Evolutionary conservation across 352 stramenopile species (phyloP).

Genomic region (Pythium rhizo-oryzae): DNA sequence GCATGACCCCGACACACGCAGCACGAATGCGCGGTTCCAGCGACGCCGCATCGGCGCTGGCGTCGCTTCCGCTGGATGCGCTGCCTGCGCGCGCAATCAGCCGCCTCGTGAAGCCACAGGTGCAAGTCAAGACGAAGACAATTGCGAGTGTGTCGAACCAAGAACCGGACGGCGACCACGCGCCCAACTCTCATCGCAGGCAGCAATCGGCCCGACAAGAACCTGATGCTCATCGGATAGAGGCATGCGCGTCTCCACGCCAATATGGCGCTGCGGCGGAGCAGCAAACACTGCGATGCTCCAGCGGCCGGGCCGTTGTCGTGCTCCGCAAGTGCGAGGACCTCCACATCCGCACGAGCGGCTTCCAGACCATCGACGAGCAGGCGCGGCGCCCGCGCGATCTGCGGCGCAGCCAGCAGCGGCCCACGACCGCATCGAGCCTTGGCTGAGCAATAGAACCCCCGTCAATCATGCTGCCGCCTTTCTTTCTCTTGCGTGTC

Average conservation of each 20-base stretch:
- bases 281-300: constrained; percentile 1
- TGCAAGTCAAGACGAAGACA: neutral
- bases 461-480: neutral
- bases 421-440: neutral
- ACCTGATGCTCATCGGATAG: constrained; percentile 7
- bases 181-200: neutral
- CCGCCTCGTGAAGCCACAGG: constrained; percentile 21
- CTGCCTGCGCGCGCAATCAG: constrained; percentile 3
- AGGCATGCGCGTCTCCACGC: neutral
- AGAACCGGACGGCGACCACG: neutral
- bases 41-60: neutral
- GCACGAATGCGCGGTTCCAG: neutral
- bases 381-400: constrained; percentile 35
- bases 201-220: constrained; percentile 1
- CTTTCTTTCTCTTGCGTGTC: neutral
- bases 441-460: neutral
- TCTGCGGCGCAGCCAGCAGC: constrained; percentile 15
- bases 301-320: constrained; percentile 17
- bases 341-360: constrained; percentile 63
- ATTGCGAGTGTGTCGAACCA: constrained; percentile 7
- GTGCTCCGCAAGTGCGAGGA: constrained; percentile 74
- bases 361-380: constrained; percentile 85
- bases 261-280: neutral
- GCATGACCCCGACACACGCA: neutral
- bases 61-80: neutral